phyloP scores from a whole-genome alignment of 192 early-diverging fungal species.

The Backusella morwellensis region DNA sequence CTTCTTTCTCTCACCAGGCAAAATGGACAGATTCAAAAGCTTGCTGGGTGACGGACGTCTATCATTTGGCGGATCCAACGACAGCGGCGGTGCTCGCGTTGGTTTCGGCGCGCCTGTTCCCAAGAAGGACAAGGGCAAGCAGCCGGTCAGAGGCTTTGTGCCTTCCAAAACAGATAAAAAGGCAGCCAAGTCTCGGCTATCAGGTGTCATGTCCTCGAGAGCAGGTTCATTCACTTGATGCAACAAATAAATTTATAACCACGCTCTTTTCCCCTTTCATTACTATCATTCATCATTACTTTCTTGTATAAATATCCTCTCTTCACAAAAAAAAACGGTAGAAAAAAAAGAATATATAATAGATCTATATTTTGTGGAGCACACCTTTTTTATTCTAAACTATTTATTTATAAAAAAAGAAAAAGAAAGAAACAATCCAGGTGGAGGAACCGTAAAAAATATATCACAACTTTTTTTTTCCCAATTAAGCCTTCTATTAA shows the following conservation, averaged over 20 bases:
- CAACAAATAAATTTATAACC: background rate
- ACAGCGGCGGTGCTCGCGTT: constrained; percentile 5
- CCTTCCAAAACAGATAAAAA: background rate
- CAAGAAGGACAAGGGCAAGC: background rate
- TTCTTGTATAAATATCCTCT: background rate
- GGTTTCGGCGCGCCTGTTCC: constrained; percentile 8
- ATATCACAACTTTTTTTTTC: background rate
- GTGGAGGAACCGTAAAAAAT: background rate
- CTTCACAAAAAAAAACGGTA: background rate
- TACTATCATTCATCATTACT: background rate
- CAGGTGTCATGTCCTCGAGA: background rate
- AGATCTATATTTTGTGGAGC: background rate
- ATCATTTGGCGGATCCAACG: constrained; percentile 17
- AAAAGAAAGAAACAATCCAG: background rate
- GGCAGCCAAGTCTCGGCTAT: background rate
- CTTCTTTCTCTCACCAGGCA: constrained; percentile 12
- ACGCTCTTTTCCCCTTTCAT: background rate
- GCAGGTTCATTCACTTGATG: background rate
- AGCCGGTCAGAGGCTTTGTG: background rate
- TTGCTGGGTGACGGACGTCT: constrained; percentile 9
- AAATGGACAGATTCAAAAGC: constrained; percentile 16
- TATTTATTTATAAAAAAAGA: background rate
- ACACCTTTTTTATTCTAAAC: background rate
- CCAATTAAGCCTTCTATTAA: constrained; percentile 17
- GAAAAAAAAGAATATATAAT: background rate